Evolutionary conservation across 1,284 basidiomycete species (phyloP).

Genomic region (Tilletia caries): DNA sequence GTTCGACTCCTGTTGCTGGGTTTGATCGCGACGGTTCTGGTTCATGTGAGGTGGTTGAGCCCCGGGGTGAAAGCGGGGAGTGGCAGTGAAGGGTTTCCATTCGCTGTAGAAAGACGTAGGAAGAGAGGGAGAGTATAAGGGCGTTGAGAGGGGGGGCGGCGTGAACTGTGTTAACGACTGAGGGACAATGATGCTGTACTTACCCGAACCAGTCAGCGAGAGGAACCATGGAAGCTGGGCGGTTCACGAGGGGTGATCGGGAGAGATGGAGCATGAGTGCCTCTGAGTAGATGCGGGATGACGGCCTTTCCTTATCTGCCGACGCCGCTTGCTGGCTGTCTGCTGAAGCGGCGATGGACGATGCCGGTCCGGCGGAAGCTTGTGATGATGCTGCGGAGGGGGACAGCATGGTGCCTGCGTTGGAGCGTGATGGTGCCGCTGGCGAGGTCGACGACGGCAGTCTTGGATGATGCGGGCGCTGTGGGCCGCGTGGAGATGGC

Average conservation of each 20-base stretch:
- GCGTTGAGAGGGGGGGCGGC: not conserved
- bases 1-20: not conserved
- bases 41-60: not conserved
- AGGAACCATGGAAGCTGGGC: not conserved
- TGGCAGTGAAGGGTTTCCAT: not conserved
- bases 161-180: not conserved
- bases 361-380: not conserved
- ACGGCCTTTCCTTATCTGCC: not conserved
- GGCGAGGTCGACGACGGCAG: too few relatives aligned
- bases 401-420: not conserved
- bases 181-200: not conserved
- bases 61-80: not conserved
- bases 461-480: too few relatives aligned
- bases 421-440: too few relatives aligned
- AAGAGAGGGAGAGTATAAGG: not conserved
- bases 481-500: too few relatives aligned
- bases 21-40: not conserved
- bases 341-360: not conserved
- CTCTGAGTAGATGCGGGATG: conserved; percentile 1
- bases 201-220: conserved; percentile 7
- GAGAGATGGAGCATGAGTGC: conserved; percentile 5
- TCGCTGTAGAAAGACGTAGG: not conserved
- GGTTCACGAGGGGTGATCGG: not conserved
- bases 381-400: not conserved
- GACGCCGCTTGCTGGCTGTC: not conserved